Evolutionary conservation across 257 asterid species (phyloP), one percentile per base, ranked within the genome.

Genomic region (Nicotiana sylvestris): DNA sequence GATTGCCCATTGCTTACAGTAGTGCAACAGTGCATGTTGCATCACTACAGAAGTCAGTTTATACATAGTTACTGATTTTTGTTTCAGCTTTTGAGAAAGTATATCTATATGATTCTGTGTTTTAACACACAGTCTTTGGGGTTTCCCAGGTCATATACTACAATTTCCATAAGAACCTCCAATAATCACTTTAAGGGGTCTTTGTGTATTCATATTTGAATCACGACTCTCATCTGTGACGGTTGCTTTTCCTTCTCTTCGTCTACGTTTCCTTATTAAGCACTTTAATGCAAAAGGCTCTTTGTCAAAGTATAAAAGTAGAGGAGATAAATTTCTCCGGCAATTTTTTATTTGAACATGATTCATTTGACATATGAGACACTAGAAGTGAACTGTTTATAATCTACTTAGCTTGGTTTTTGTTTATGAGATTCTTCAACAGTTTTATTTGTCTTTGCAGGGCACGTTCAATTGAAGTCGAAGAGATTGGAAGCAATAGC

Each of bases 401-500:
- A 33, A 33, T 17, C 61, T 61, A 39, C 35, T 57, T 27, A 66
- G 5, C 46, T 51, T 53, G 39, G 46, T 18, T 16, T 37, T 51
- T 77, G 9, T 35, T 77, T 65, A 9, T 32, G 82, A 56, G 8
- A 10, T 17, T 49, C 6, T 9, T 21, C 46, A 33, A 43, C 37
- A n/a, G 39, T 21, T 66, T 78, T 84, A 7, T 80, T 68, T 82
- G 46, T 60, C 65, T n/a, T 86, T 64, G 72, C 91, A 95, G 98
- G 76, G 97, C 86, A 18, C 78, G 81, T 35, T 88, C 92, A 12
- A 89, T 95, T 39, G 98, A 93, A 90, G 89, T 95, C n/a, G 96
- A 90, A 83, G 95, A 91, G 87, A 87, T 90, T 60, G 88, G 49
- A 32, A 85, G 87, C 81, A 88, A 87, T 66, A 80, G 85, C 64